A percentile compares a stretch with the other conserved stretches of the same genome.
Evolutionary conservation across 768 basidiomycete genomes (phyloP).

Genomic region (Serendipita vermifera): DNA sequence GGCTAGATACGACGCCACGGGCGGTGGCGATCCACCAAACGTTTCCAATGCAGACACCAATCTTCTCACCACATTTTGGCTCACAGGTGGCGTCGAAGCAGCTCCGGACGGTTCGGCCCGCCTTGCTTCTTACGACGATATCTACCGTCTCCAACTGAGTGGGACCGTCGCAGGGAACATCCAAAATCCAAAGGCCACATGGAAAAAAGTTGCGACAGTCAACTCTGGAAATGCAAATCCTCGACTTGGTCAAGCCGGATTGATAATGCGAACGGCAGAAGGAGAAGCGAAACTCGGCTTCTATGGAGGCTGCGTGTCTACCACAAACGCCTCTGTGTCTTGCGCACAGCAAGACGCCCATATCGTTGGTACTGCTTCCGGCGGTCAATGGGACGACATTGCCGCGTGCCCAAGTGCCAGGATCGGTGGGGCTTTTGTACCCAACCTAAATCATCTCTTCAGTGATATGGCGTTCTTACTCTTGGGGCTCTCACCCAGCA

Average conservation of each 20-base stretch:
- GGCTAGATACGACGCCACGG: conserved; percentile 56
- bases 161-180: conserved; percentile 63
- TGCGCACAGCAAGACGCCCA: conserved; percentile 53
- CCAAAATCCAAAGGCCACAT: conserved; percentile 38
- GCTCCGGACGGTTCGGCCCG: conserved; percentile 16
- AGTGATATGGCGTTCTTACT: conserved; percentile 52
- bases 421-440: conserved; percentile 42
- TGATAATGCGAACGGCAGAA: conserved; percentile 30
- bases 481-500: conserved; percentile 54
- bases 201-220: conserved; percentile 35
- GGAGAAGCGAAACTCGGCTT: conserved; percentile 32
- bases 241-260: conserved; percentile 40
- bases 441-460: conserved; percentile 51
- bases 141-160: conserved; percentile 57
- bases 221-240: conserved; percentile 28
- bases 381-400: conserved; percentile 27
- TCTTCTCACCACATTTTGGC: conserved; percentile 51
- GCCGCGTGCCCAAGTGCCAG: conserved; percentile 41
- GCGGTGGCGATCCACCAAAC: conserved; percentile 53
- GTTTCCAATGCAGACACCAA: conserved; percentile 29
- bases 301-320: conserved; percentile 49
- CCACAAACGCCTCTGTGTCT: conserved; percentile 22
- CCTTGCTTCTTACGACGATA: conserved; percentile 32
- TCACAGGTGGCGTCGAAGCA: conserved; percentile 56
- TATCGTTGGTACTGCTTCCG: conserved; percentile 32